phyloP scores from a whole-genome alignment of 2,329 filamentous ascomycete species.

The Ophiosphaerella herpotricha region DNA sequence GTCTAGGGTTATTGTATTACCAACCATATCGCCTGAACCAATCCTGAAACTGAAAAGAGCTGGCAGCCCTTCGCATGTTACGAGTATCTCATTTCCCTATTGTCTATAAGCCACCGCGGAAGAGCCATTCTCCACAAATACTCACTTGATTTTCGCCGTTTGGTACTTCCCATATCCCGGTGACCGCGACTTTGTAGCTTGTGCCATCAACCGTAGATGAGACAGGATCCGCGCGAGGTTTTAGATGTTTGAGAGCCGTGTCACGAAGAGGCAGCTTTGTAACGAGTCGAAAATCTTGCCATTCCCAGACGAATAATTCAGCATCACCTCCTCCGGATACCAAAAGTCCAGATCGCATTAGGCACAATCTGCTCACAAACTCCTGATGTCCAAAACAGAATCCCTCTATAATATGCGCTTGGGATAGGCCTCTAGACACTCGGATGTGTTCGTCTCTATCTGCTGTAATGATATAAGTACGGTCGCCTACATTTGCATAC shows the following conservation, averaged over 20 bases:
- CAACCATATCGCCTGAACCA: conserved; percentile 50
- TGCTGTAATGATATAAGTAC: conserved; percentile 67
- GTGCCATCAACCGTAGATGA: conserved; percentile 12
- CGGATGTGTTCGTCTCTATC: conserved; percentile 86
- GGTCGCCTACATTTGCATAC: conserved; percentile 56
- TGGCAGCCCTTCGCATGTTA: conserved; percentile 54
- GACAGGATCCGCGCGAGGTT: conserved; percentile 18
- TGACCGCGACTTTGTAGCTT: conserved; percentile 52
- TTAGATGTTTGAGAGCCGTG: conserved; percentile 24
- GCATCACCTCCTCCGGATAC: conserved; percentile 88
- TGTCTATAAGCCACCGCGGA: conserved; percentile 5
- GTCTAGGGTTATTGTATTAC: conserved; percentile 54
- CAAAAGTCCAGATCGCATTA: conserved; percentile 68
- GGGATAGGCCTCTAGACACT: conserved; percentile 77
- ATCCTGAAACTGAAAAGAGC: conserved; percentile 68
- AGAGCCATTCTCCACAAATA: conserved; percentile 33
- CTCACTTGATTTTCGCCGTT: conserved; percentile 42
- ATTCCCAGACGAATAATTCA: conserved; percentile 81
- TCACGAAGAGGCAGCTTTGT: conserved; percentile 55
- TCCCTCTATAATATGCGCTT: conserved; percentile 84
- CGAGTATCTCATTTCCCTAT: conserved; percentile 39
- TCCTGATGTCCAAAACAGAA: conserved; percentile 88
- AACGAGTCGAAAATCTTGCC: conserved; percentile 63
- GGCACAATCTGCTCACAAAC: conserved; percentile 78
- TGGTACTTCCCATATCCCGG: conserved; percentile 55